phyloP scores from a whole-genome alignment of 2,329 filamentous ascomycete species.

The Diaporthe amygdali region DNA sequence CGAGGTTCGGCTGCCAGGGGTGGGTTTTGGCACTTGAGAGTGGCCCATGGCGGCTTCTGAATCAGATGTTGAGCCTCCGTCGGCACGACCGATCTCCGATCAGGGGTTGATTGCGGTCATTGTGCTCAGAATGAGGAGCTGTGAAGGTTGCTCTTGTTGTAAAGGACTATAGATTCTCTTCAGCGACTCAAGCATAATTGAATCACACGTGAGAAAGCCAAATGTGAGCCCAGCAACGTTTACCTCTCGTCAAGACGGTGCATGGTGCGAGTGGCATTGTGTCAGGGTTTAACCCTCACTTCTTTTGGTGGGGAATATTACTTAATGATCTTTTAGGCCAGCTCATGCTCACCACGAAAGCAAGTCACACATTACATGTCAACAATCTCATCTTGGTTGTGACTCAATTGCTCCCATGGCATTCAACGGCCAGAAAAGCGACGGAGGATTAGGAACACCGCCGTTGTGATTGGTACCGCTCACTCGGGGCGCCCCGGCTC shows the following conservation, averaged over 20 bases:
- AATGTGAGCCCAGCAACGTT: background rate
- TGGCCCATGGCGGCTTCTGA: background rate
- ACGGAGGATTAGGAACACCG: background rate
- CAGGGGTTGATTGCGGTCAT: background rate
- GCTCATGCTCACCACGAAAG: background rate
- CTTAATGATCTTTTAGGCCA: background rate
- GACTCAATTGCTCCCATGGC: background rate
- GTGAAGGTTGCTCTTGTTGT: too few relatives aligned
- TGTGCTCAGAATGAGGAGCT: background rate
- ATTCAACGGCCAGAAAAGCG: background rate
- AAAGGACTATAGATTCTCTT: background rate
- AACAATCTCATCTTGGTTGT: too few relatives aligned
- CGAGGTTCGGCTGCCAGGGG: constrained; percentile 21
- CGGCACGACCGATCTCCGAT: background rate
- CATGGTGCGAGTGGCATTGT: rapidly evolving
- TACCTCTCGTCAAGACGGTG: background rate
- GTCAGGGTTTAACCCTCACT: constrained; percentile 12
- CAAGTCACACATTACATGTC: too few relatives aligned
- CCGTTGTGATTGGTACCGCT: constrained; percentile 13
- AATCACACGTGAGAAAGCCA: background rate
- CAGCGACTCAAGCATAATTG: background rate
- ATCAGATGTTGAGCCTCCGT: background rate
- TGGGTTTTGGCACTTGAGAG: constrained; percentile 9
- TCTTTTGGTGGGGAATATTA: too few relatives aligned
- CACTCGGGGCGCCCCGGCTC: constrained; percentile 2